Evolutionary conservation across 305 asterid species (phyloP).

Genomic region (Fraxinus ornus): DNA sequence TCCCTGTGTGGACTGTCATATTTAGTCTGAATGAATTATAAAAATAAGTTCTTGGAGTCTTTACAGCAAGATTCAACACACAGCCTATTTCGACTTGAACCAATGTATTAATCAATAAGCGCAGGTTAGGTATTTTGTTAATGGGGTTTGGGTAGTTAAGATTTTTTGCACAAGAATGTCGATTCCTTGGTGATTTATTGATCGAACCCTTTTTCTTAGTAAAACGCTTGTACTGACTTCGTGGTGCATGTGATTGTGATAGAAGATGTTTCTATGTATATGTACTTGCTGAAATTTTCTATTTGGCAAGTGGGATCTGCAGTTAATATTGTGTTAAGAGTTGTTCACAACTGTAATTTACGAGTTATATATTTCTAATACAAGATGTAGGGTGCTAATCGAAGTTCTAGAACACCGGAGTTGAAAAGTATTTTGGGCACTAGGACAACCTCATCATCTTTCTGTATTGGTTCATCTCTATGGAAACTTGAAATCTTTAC

Average conservation of each 20-base stretch:
- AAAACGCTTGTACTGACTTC: slow-evolving; percentile 3
- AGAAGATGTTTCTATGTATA: not conserved
- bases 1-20: slow-evolving; percentile 13
- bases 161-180: slow-evolving; percentile 7
- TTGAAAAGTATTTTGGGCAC: not conserved
- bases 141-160: slow-evolving; percentile 17
- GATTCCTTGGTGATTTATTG: slow-evolving; percentile 9
- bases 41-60: slow-evolving; percentile 27
- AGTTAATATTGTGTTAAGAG: not conserved
- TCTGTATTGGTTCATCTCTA: not conserved
- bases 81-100: too few species aligned
- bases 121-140: slow-evolving; percentile 26
- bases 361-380: not conserved
- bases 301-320: not conserved
- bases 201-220: not conserved
- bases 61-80: not conserved
- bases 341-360: not conserved
- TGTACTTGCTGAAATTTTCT: not conserved
- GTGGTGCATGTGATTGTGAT: not conserved
- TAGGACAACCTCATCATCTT: not conserved
- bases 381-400: not conserved
- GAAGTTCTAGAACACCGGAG: not conserved
- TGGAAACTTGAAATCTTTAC: not conserved
- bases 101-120: too few species aligned
- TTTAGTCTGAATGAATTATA: slow-evolving; percentile 22